Base-by-base conservation (phyloP, 495 filamentous ascomycete genomes). In the Podospora pseudocomata region DNA sequence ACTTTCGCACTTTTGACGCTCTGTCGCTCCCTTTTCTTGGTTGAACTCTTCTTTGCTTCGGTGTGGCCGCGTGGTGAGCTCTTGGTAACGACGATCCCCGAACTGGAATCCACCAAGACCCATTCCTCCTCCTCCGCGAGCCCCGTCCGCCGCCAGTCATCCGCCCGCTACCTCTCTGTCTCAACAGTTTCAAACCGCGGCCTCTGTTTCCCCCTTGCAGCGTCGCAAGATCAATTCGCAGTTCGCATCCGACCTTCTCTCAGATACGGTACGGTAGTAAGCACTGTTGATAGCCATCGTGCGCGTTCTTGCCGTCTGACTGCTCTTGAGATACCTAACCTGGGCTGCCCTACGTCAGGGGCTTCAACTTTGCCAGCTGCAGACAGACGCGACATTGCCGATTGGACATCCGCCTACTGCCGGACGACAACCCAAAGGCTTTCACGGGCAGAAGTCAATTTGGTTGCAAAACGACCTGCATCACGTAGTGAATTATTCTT, bases 401-500 rank as follows among this genome's bases (percentile, higher is more conserved):
- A 18, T 0, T 58, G 55, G 55, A 58, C 55, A 5, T 58, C 23
- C 19, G n/a, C n/a, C n/a, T 6, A 58, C n/a, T 23, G 0, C 55
- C 55, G n/a, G 4, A 20, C 55, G 1, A 18, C 54, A 58, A 1
- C 16, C 23, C 55, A 20, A 20, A 9, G 6, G 19, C 55, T 58
- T 4, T 7, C 55, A 20, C 55, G 15, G 20, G 0, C 18, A 57
- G 18, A 13, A 57, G 9, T 18, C 23, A 23, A 23, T 7, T 32
- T 32, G 7, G 30, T 0, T 32, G 30, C 30, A 32, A 23, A n/a
- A 7, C 54, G 54, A 18, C 54, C 9, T 57, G 5, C 55, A 58
- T 58, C n/a, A 58, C 53, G 63, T 65, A 56, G 63, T 65, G 20
- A 65, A 65, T 65, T 49, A 65, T 57, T 56, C 59, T 57, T 65